These are phyloP conservation scores for Hygrophorus russula DNA, from an alignment of 768 basidiomycete genomes.

Conservation along the genomic window DNA sequence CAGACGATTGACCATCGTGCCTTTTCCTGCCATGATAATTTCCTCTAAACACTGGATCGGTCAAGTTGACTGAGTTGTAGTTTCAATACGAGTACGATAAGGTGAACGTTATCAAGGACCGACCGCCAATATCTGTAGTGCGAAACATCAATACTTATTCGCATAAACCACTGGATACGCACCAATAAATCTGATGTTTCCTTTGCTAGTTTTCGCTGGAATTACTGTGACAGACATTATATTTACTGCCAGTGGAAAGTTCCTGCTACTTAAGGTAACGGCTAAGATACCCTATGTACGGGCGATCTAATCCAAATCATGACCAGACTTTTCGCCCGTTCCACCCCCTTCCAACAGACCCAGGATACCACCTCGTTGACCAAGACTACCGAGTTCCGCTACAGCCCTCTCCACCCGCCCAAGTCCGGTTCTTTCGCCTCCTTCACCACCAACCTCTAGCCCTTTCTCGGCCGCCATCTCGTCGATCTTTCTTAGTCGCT, in stretches of 20 bases:
- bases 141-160: too few species aligned
- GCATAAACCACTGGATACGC: too few species aligned
- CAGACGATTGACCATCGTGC: slow-evolving; percentile 30
- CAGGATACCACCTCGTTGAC: slow-evolving; percentile 30
- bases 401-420: slow-evolving; percentile 37
- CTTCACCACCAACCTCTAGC: slow-evolving; percentile 22
- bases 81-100: neutral
- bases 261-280: too few species aligned
- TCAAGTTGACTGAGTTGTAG: slow-evolving; percentile 18
- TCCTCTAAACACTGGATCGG: slow-evolving; percentile 48
- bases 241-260: too few species aligned
- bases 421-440: slow-evolving; percentile 32
- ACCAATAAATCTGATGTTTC: neutral
- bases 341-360: slow-evolving; percentile 37
- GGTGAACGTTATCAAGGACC: neutral
- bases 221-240: slow-evolving; percentile 5
- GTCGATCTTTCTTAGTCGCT: slow-evolving; percentile 42
- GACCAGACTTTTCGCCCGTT: too few species aligned
- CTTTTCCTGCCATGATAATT: slow-evolving; percentile 35
- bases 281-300: too few species aligned
- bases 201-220: neutral
- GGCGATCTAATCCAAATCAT: too few species aligned
- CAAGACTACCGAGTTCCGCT: slow-evolving; percentile 16
- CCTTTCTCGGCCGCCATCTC: slow-evolving; percentile 29
- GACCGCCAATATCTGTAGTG: neutral